Evolutionary conservation across 805 yeast species (phyloP).

Genomic region (Vanderwaltozyma yarrowii): DNA sequence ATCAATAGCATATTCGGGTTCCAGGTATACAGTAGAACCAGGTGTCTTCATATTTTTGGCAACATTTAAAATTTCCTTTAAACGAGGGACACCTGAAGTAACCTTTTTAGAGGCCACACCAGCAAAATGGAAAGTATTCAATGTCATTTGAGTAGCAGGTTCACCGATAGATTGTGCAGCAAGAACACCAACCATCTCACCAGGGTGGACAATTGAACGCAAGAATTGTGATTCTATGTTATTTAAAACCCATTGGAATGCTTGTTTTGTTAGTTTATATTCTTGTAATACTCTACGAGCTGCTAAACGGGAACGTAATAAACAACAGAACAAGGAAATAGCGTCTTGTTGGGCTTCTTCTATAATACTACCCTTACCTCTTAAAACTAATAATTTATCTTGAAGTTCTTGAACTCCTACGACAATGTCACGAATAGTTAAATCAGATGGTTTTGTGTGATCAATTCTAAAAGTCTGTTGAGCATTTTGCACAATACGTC

Average conservation of each 20-base stretch:
- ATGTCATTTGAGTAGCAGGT: conserved; percentile 97
- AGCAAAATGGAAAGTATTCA: conserved; percentile 95
- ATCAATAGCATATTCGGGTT: conserved; percentile 70
- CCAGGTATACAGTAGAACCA: conserved; percentile 88
- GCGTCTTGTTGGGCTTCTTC: conserved; percentile 91
- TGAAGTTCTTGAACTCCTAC: conserved; percentile 59
- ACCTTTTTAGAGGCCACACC: conserved; percentile 97
- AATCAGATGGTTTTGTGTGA: conserved; percentile 79
- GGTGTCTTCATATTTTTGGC: conserved; percentile 99
- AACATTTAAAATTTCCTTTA: conserved; percentile 94
- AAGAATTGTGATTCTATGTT: conserved; percentile 91
- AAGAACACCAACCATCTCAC: conserved; percentile 97
- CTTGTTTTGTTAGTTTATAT: conserved; percentile 67
- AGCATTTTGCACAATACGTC: conserved; percentile 94
- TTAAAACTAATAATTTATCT: conserved; percentile 57
- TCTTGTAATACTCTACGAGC: conserved; percentile 88
- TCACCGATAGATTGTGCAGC: conserved; percentile 98
- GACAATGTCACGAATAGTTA: conserved; percentile 75
- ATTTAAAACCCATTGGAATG: conserved; percentile 94
- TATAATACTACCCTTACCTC: conserved; percentile 67
- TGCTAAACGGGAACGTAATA: conserved; percentile 86
- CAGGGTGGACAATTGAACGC: conserved; percentile 85
- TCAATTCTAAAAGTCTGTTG: conserved; percentile 95
- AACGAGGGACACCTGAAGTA: conserved; percentile 94
- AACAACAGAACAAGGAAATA: conserved; percentile 77